A percentile compares a stretch with the other conserved stretches of the same genome.
These are phyloP conservation scores for Colletotrichum lindemuthianum DNA, from an alignment of 2,329 filamentous ascomycete species.

Conservation along the genomic window DNA sequence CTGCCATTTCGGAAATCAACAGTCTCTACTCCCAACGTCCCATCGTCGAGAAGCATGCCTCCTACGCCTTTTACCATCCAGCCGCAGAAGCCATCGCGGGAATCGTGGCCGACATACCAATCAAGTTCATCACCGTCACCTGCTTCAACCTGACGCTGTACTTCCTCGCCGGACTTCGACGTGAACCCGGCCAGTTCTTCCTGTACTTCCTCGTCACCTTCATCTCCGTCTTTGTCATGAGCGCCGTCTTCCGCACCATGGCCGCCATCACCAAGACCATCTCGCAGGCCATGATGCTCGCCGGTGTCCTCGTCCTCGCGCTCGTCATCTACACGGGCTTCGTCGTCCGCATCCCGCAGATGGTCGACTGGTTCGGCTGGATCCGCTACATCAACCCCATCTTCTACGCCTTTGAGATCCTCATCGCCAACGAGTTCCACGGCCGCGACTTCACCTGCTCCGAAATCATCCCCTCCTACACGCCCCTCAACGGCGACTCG, in stretches of 20 bases:
- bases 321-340: conserved; percentile 72
- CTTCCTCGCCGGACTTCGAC: conserved; percentile 63
- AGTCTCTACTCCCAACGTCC: conserved; percentile 55
- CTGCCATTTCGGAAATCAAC: conserved; percentile 65
- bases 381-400: conserved; percentile 80
- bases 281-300: conserved; percentile 64
- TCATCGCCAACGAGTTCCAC: conserved; percentile 79
- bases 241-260: conserved; percentile 79
- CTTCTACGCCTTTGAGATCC: conserved; percentile 77
- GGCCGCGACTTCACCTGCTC: conserved; percentile 67
- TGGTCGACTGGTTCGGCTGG: conserved; percentile 80
- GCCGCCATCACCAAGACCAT: conserved; percentile 75
- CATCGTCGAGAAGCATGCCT: conserved; percentile 60
- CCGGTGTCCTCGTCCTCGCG: conserved; percentile 65
- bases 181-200: conserved; percentile 77
- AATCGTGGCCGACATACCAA: conserved; percentile 64
- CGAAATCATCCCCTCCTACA: conserved; percentile 57
- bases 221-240: conserved; percentile 76
- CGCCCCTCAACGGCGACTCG: conserved; percentile 52
- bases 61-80: conserved; percentile 63
- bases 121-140: conserved; percentile 62
- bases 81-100: conserved; percentile 64
- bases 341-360: conserved; percentile 60
- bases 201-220: conserved; percentile 79
- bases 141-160: conserved; percentile 68